These are phyloP conservation scores for Pyricularia sp. DNA, from an alignment of 2,329 filamentous ascomycete genomes.

Conservation along the genomic window DNA sequence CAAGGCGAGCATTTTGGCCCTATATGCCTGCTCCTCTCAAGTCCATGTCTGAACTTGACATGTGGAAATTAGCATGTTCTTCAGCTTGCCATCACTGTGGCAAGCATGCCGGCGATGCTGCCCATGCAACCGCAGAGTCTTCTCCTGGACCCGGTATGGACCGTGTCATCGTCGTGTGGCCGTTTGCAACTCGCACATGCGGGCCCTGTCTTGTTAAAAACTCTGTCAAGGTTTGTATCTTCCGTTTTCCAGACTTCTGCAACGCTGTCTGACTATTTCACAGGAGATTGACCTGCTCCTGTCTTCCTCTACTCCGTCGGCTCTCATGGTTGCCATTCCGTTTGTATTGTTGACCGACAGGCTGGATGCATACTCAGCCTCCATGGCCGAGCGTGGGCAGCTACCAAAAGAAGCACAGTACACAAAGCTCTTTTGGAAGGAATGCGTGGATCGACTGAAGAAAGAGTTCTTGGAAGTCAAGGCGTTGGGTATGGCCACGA, in stretches of 20 bases:
- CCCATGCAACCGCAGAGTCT: constrained; percentile 24
- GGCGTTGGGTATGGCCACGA: constrained; percentile 55
- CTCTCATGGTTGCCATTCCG: constrained; percentile 59
- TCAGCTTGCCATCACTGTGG: constrained; percentile 60
- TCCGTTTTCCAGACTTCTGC: constrained; percentile 6
- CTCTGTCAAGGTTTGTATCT: constrained; percentile 53
- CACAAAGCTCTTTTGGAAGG: constrained; percentile 56
- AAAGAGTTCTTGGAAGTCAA: constrained; percentile 54
- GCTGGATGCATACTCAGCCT: constrained; percentile 48
- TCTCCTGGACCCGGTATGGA: constrained; percentile 53
- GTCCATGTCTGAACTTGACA: constrained; percentile 58
- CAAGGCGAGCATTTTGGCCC: constrained; percentile 55
- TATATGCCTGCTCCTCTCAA: constrained; percentile 60
- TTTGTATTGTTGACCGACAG: constrained; percentile 57
- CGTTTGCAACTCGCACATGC: constrained; percentile 60
- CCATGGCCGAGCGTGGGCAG: constrained; percentile 41
- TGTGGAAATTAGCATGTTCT: constrained; percentile 64
- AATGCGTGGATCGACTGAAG: constrained; percentile 53
- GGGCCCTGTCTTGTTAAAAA: constrained; percentile 51
- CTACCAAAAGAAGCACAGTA: constrained; percentile 38
- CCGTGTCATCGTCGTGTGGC: constrained; percentile 58
- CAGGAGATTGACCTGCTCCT: constrained; percentile 65
- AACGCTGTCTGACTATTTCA: constrained; percentile 10
- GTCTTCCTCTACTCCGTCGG: constrained; percentile 48
- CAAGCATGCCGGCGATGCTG: constrained; percentile 21